Conservation (phyloP, 495 filamentous ascomycete species). For the Aspergillus hancockii region DNA sequence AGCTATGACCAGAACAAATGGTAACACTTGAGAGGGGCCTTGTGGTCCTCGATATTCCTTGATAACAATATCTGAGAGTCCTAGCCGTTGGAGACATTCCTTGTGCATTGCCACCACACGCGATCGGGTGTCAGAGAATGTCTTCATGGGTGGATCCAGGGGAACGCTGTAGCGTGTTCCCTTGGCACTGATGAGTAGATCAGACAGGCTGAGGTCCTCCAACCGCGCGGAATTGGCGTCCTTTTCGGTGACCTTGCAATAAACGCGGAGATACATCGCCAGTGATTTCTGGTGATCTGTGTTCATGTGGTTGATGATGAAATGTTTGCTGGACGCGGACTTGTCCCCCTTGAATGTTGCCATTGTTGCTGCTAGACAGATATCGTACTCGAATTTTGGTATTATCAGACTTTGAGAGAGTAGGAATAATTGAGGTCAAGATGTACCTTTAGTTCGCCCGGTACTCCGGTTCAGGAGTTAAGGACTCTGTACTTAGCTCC, state of each 20-base stretch:
- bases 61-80: slow-evolving; percentile 56
- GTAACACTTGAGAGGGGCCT: slow-evolving; percentile 29
- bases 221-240: slow-evolving; percentile 54
- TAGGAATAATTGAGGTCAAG: not conserved
- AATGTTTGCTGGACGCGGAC: slow-evolving; percentile 44
- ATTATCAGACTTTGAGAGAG: not conserved
- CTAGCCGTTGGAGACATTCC: slow-evolving; percentile 53
- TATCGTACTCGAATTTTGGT: not conserved
- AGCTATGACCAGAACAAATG: slow-evolving; percentile 48
- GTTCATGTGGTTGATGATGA: slow-evolving; percentile 82
- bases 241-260: slow-evolving; percentile 47
- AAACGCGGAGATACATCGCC: slow-evolving; percentile 65
- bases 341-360: not conserved
- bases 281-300: slow-evolving; percentile 69
- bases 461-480: not conserved
- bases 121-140: slow-evolving; percentile 59
- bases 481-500: not conserved
- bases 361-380: not conserved
- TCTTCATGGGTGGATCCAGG: slow-evolving; percentile 61
- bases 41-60: slow-evolving; percentile 54
- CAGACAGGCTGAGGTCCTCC: slow-evolving; percentile 57
- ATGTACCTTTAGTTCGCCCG: not conserved
- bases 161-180: slow-evolving; percentile 57
- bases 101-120: slow-evolving; percentile 70
- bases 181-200: slow-evolving; percentile 53